Percentiles rank a stretch among this genome's conserved stretches.
These are phyloP conservation scores for Zygoascus sp. DNA, from an alignment of 1,139 yeast species.

Conservation along the genomic window DNA sequence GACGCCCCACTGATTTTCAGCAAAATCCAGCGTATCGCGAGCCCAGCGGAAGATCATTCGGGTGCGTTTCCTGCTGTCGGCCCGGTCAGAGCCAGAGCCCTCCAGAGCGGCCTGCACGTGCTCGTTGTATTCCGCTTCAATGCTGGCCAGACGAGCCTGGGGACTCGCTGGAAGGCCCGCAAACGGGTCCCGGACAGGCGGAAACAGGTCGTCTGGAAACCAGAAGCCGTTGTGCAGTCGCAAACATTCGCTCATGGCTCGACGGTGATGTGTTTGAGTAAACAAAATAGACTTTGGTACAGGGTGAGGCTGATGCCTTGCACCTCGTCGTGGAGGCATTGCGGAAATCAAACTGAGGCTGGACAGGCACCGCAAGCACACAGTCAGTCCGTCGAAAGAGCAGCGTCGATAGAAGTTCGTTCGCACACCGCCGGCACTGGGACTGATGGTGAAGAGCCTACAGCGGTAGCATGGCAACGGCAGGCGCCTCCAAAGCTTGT, in stretches of 20 bases:
- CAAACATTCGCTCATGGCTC: conserved; percentile 8
- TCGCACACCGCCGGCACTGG: too few relatives aligned
- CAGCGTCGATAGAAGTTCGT: too few relatives aligned
- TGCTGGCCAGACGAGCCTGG: conserved; percentile 26
- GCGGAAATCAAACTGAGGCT: too few relatives aligned
- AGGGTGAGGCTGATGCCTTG: not conserved
- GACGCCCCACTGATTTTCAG: conserved; percentile 30
- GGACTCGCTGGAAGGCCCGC: conserved; percentile 31
- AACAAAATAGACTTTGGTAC: not conserved
- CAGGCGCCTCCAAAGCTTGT: too few relatives aligned
- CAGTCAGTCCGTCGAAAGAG: too few relatives aligned
- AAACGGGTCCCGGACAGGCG: conserved; percentile 28
- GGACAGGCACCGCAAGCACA: too few relatives aligned
- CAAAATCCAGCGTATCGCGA: conserved; percentile 32
- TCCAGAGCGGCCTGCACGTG: conserved; percentile 17
- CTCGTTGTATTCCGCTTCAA: conserved; percentile 25
- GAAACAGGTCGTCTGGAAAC: conserved; percentile 34
- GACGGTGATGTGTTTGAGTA: not conserved
- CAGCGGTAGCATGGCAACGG: too few relatives aligned
- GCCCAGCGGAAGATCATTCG: conserved; percentile 33
- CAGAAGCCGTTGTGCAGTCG: conserved; percentile 19
- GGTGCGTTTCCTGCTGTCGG: conserved; percentile 12
- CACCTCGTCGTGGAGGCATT: too few relatives aligned
- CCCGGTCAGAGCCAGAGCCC: conserved; percentile 9
- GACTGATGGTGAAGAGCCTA: too few relatives aligned